Evolutionary conservation across 1,139 yeast species (phyloP), one percentile per base, ranked within the genome.

Genomic region (Blastobotrys raffinosifermentans): DNA sequence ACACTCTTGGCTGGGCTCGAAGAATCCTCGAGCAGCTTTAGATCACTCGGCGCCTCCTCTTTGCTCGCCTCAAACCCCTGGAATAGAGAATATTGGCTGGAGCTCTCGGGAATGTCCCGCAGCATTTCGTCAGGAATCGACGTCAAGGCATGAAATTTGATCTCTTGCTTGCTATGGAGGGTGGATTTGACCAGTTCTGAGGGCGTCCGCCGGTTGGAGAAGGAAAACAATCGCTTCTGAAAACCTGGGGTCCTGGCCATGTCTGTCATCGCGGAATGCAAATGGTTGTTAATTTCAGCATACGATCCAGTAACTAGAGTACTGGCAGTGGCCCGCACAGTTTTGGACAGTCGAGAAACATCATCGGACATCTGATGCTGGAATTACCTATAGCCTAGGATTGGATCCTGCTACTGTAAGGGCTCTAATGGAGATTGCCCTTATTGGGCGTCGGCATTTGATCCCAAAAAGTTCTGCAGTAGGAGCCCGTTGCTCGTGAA

Each of bases 51-150:
- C 16, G 29, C 13, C 11, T 11, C 10, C 7, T 30, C 32, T 8
- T 15, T 26, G 8, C 19, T 66, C 1, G 84, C 85, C 46, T 67
- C 70, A 51, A 79, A 80, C 0, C 86, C 87, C 54, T 80, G 85
- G 48, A 73, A 77, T 14, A 80, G 58, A 1, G 84, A 73, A 51
- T 67, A 75, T 30, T 48, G 41, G 25, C 54, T 47, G 19, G 51
- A 51, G 16, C 53, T 47, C 29, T 46, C 50, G 1, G 80, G 80
- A 8, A 77, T 58, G 35, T 75, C 73, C 10, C 60, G 54, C 32
- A 80, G 61, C 44, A 78, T 49, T 27, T 76, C 81, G 43, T 77
- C 81, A 4, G 81, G 71, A 16, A 80, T 64, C 37, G 68, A 61
- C 21, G 72, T 66, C 32, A 67, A 50, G n/a, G 62, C 63, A 21